phyloP scores from a whole-genome alignment of 345 rosid genomes.

The Iberis pinnata region DNA sequence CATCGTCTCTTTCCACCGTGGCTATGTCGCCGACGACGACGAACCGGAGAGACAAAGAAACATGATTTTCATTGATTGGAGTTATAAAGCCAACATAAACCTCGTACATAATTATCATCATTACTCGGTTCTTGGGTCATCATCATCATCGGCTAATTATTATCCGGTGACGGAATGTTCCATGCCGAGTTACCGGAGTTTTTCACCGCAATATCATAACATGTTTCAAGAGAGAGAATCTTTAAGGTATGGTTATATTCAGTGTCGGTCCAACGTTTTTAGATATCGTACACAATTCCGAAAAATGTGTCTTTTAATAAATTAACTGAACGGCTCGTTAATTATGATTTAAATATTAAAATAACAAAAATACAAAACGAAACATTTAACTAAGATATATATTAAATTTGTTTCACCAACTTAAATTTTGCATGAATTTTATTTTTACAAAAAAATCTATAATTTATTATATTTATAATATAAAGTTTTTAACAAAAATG shows the following conservation, averaged over 20 bases:
- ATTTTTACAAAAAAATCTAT: too few relatives aligned
- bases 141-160: conserved; percentile 11
- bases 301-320: too few relatives aligned
- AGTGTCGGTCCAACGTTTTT: too few relatives aligned
- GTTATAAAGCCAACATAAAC: conserved; percentile 42
- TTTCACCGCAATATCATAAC: conserved; percentile 14
- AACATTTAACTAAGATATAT: too few relatives aligned
- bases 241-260: conserved; percentile 28
- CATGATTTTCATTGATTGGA: conserved; percentile 67
- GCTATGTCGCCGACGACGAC: conserved; percentile 35
- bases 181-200: conserved; percentile 17
- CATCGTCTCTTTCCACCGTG: conserved; percentile 54
- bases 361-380: too few relatives aligned
- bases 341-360: too few relatives aligned
- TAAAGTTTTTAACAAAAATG: too few relatives aligned
- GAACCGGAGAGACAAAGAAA: conserved; percentile 38
- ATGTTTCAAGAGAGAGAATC: conserved; percentile 22
- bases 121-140: conserved; percentile 15
- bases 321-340: too few relatives aligned
- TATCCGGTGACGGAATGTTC: conserved; percentile 22
- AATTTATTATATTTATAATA: too few relatives aligned
- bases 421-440: too few relatives aligned
- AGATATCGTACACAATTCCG: too few relatives aligned
- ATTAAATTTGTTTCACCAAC: too few relatives aligned
- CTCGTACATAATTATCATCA: conserved; percentile 16